Base-by-base conservation (phyloP, 352 stramenopile species). In the Phytophthora palmivora region DNA sequence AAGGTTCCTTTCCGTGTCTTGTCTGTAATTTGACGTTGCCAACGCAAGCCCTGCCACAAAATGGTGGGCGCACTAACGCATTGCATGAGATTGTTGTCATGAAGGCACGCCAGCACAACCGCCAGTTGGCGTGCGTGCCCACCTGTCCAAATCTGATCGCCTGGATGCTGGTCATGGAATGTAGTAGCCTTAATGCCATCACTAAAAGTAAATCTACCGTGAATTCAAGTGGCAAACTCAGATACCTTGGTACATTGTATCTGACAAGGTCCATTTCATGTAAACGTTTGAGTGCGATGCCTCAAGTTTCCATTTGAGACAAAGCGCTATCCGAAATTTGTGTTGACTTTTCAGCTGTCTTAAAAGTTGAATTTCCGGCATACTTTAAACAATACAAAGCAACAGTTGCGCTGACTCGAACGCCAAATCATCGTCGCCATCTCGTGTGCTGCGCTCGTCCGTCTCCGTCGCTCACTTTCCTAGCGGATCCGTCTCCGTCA, bases 331-430 rank as follows among this genome's bases (percentile, higher is more conserved):
- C 10, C 7, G 4, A 34, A 34, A 34, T 34, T 34, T 34, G 30
- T 2, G 4, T 34, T 34, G 6, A 14, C 30, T 9, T 34, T 9
- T 12, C 30, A 34, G 30, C 30, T 34, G 30, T 11, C 24, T 34
- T 34, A 7, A 34, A 34, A 34, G 30, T 34, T 34, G 30, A 34
- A 34, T 34, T 34, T 34, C 30, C 30, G 30, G 7, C 6, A 34
- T 34, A 34, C 30, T 34, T 34, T 34, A 3, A 3, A 12, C 30
- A 4, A 32, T 32, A 32, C 26, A 32, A 48, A 11, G 42, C 44
- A 50, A 43, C 57, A 49, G 15, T 19, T 9, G 48, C 33, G 37
- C 63, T 72, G 63, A 72, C 63, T 72, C 51, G 36, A 54, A 28
- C 22, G 19, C 51, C 28, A 48, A 62, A 58, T 59, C 46, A 70